Base-by-base conservation (phyloP, 495 filamentous ascomycete genomes). In the Annulohypoxylon maeteangense region DNA sequence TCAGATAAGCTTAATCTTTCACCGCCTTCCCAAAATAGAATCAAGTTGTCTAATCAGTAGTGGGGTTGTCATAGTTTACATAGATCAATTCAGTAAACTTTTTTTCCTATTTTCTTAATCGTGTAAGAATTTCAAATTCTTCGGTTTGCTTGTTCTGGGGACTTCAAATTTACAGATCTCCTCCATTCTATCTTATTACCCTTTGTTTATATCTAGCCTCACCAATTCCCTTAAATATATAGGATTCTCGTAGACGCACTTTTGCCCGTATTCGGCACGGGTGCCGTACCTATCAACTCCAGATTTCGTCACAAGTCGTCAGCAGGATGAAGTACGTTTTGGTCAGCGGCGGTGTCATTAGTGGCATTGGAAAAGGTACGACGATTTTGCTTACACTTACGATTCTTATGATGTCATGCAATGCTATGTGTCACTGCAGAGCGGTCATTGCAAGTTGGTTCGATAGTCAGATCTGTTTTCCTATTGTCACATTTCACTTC, bases 351-450 rank as follows among this genome's bases (percentile, higher is more conserved):
- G 90, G 91, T 84, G 89, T 92, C 71, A 93, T 93, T 61, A 88
- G 85, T 72, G 92, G 93, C 68, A 90, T 95, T 76, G 92, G 92
- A 65, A 95, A 95, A 82, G 92, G 93, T 70, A 70, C 10, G 32
- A 4, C 7, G 2, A 22, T 40, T 20, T 38, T 14, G 36, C 29
- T 54, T 42, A 1, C 2, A 20, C 11, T 22, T n/a, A n/a, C n/a
- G 4, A 12, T 11, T 36, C 16, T 38, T 38, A 6, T 14, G 11
- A 6, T 38, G 0, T 6, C 23, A 11, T 20, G 2, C 38, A 10
- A 11, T 38, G 14, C 3, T 56, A 23, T 23, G 16, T 55, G n/a
- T 55, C 18, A 4, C 11, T n/a, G n/a, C 11, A 40, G 36, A n/a
- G 4, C 36, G n/a, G 14, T 40, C 5, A 3, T 14, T 40, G 11